phyloP scores from a whole-genome alignment of 1,284 basidiomycete genomes.

The Neolentinus lepideus region DNA sequence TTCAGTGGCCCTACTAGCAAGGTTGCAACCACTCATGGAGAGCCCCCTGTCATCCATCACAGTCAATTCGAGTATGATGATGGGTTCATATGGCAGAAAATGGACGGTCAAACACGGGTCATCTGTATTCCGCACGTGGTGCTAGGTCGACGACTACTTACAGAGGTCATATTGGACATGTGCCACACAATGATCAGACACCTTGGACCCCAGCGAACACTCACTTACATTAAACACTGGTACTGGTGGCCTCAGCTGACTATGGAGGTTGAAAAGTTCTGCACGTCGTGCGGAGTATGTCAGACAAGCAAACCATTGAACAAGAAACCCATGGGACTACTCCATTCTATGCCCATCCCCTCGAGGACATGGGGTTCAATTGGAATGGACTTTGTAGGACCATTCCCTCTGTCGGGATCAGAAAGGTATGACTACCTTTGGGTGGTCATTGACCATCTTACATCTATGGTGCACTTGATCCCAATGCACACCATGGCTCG shows the following conservation, averaged over 20 bases:
- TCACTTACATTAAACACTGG: slow-evolving; percentile 19
- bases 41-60: background rate
- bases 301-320: slow-evolving; percentile 16
- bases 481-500: slow-evolving; percentile 12
- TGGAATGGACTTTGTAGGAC: slow-evolving; percentile 20
- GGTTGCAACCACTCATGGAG: background rate
- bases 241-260: slow-evolving; percentile 25
- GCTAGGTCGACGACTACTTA: slow-evolving; percentile 10
- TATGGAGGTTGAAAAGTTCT: slow-evolving; percentile 13
- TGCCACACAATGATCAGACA: slow-evolving; percentile 21
- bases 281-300: slow-evolving; percentile 17
- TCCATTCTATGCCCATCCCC: slow-evolving; percentile 19
- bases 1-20: background rate
- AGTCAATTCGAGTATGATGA: background rate
- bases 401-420: slow-evolving; percentile 12
- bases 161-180: slow-evolving; percentile 15
- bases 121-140: slow-evolving; percentile 22
- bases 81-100: background rate
- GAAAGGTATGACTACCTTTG: slow-evolving; percentile 16
- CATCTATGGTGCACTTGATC: slow-evolving; percentile 16
- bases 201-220: slow-evolving; percentile 15
- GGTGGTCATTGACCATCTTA: slow-evolving; percentile 15
- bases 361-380: slow-evolving; percentile 16
- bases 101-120: background rate
- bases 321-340: slow-evolving; percentile 13